Evolutionary conservation across 2,329 filamentous ascomycete species (phyloP).

Genomic region (Cyphellophora europaea): DNA sequence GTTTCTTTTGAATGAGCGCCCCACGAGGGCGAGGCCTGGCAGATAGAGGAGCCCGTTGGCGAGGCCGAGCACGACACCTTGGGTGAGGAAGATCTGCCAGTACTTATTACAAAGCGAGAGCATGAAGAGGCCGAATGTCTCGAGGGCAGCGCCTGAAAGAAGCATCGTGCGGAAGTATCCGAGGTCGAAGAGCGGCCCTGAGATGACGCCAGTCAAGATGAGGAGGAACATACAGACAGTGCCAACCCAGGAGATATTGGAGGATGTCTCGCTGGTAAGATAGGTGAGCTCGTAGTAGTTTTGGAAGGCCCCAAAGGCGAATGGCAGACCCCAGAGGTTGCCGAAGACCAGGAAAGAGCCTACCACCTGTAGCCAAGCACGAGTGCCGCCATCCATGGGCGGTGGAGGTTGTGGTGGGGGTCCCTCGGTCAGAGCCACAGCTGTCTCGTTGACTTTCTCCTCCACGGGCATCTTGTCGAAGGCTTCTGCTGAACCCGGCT

Average conservation of each 20-base stretch:
- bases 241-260: conserved; percentile 79
- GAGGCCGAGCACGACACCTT: conserved; percentile 65
- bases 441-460: not conserved
- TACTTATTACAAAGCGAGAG: conserved; percentile 66
- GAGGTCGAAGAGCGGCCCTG: conserved; percentile 80
- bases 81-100: conserved; percentile 78
- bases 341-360: conserved; percentile 72
- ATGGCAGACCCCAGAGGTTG: conserved; percentile 49
- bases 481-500: too few species aligned
- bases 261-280: conserved; percentile 57
- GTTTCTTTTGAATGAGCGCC: conserved; percentile 15
- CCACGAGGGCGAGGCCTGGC: conserved; percentile 49
- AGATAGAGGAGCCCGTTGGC: conserved; percentile 76
- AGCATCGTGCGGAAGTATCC: conserved; percentile 68
- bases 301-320: conserved; percentile 58
- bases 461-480: too few species aligned
- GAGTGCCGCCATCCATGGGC: conserved; percentile 62
- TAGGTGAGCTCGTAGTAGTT: conserved; percentile 67
- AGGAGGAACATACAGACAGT: conserved; percentile 72
- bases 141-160: conserved; percentile 53
- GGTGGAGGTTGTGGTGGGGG: conserved; percentile 5
- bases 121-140: conserved; percentile 56
- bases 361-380: conserved; percentile 76
- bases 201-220: conserved; percentile 76
- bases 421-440: not conserved